Base-by-base conservation (phyloP, 805 yeast species). In the Candida dendrica region DNA sequence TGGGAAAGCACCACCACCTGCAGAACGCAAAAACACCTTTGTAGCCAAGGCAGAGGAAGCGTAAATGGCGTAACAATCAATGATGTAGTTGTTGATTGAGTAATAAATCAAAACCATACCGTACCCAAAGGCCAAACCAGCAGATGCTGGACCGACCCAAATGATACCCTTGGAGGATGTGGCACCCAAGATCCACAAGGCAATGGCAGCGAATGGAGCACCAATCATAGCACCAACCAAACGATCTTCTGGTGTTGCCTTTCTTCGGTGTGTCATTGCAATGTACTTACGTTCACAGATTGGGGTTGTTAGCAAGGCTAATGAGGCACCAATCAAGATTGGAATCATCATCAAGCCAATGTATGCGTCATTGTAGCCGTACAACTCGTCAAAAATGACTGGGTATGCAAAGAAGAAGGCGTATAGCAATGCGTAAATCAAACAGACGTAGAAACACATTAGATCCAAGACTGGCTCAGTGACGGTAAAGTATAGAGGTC, bases 371-470 rank as follows among this genome's bases (percentile, higher is more conserved):
- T 81, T 71, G 63, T 71, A 88, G 38, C 80, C 87, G 56, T 89
- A 85, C 41, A 88, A 71, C 42, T 80, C 84, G 42, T 72, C 74
- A 61, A 89, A 89, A 40, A 89, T 86, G 41, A 83, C 95, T 4
- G 97, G 97, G 65, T 84, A 89, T 1, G 97, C 96, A 66, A 88
- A 89, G 79, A 89, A 89, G 70, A 89, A 89, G 11, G 95, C 96
- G 57, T 89, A 89, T 40, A 89, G 70, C 59, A 89, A 71, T n/a
- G 96, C 82, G 67, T 89, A 89, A 61, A 89, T 87, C 59, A 89
- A 72, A 49, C 95, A 89, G 46, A 89, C 91, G 63, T 87, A 89
- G 52, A 77, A 75, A 62, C 95, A 87, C 71, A 89, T 77, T 51
- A 87, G 67, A 56, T 80, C 93, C 54, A 89, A 68, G 22, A 88